Base-by-base conservation (phyloP, 2,329 filamentous ascomycete genomes). In the Ophiostoma populinum region DNA sequence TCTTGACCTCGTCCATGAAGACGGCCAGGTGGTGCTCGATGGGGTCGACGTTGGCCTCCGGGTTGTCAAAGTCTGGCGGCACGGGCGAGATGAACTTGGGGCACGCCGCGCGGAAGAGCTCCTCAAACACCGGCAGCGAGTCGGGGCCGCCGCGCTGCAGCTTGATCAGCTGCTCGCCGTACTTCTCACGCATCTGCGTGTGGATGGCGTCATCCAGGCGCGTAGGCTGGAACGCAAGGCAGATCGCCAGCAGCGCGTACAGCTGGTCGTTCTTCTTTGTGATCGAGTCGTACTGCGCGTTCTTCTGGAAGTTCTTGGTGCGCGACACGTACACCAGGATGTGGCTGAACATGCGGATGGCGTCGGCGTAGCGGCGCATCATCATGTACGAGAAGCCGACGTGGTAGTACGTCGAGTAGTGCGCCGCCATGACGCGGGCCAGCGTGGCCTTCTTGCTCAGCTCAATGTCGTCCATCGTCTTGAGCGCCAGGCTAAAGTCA, bases 381-480 rank as follows among this genome's bases (percentile, higher is more conserved):
- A 98, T 98, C 87, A 98, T 95, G 78, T 98, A 98, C 48, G 83
- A 92, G 75, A 98, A 98, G 48, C 90, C 90, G 43, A 98, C 87
- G 58, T 95, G 95, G 75, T 98, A 98, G 74, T 95, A 98, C 46
- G 90, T 98, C 47, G 87, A 94, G 66, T 95, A 95, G 67, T 98
- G 90, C 39, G 90, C 90, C 36, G 90, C 87, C 90, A 98, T 95
- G 56, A 98, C 90, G 46, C 90, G 82, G 43, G 90, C 87, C 57
- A 35, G 98, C 82, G 95, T 95, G 59, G 90, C 86, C 70, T 95
- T 95, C 71, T 98, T 98, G 70, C 95, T 98, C 51, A 98, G 76
- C 71, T 98, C 90, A 53, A 98, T 95, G 56, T 95, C 87, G 57
- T 98, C 90, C 46, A 98, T 80, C 24, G 90, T 98, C 75, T 95